Base-by-base conservation (phyloP, 2,329 filamentous ascomycete species). In the Talaromyces marneffei region DNA sequence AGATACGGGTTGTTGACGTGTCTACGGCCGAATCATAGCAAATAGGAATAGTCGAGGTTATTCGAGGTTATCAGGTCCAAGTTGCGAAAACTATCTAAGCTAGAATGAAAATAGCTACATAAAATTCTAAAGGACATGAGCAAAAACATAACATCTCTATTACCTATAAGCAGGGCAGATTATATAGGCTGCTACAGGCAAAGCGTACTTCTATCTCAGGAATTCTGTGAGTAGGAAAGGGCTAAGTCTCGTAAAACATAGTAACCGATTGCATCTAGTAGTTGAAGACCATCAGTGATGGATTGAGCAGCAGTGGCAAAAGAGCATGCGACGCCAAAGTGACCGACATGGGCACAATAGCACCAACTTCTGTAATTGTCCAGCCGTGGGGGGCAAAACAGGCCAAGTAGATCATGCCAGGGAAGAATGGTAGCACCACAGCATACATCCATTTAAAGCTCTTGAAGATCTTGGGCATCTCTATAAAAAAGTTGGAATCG, bases 401-500 rank as follows among this genome's bases (percentile, higher is more conserved):
- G 18, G 66, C 70, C 33, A 72, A 65, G 57, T 68, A 70, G 9
- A 72, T 65, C 68, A 72, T 69, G 31, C 65, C 70, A 59, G 57
- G 58, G 40, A 65, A 60, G 33, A 66, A 58, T 20, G 64, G 63
- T 12, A 68, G 9, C 52, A 69, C 63, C 39, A 71, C 65, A 2
- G 66, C 63, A 62, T 69, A 90, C 88, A 74, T 89, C 85, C 52
- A 90, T 78, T 88, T 92, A 81, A 93, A 93, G 74, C 85, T 87
- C 76, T 87, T 88, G 56, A 93, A 73, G 42, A 95, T 89, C 71
- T 88, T 89, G 35, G 88, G 88, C 18, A 92, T 84, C 72, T 94
- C 91, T 63, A 90, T 88, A 77, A 92, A 93, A 77, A 95, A 95
- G 74, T 91, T 89, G 27, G 88, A 87, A 70, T 88, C 87, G 68